Evolutionary conservation across 2,329 filamentous ascomycete species (phyloP).

Genomic region (Graphium sp.): DNA sequence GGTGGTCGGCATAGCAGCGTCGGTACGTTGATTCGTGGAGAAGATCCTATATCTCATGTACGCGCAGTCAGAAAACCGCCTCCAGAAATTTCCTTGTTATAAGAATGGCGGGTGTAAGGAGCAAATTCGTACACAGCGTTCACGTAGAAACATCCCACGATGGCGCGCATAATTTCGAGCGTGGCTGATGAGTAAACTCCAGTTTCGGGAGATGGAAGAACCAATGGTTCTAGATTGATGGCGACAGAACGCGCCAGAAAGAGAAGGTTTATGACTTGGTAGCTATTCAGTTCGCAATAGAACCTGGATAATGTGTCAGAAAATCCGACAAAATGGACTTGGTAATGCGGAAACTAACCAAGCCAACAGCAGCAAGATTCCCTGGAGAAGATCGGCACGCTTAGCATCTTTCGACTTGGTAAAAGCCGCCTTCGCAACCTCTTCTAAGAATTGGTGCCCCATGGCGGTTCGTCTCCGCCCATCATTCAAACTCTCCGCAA

Average conservation of each 20-base stretch:
- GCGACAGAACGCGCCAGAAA: constrained; percentile 29
- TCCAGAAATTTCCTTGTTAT: no score
- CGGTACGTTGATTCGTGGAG: constrained; percentile 26
- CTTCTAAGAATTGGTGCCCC: constrained; percentile 24
- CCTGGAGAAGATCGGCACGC: constrained; percentile 28
- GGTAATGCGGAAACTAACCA: constrained; percentile 17
- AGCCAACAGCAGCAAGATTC: constrained; percentile 23
- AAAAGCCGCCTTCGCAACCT: constrained; percentile 21
- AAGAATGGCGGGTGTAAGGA: background rate
- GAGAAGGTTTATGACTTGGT: constrained; percentile 29
- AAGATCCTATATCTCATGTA: constrained; percentile 12
- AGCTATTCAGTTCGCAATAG: constrained; percentile 28
- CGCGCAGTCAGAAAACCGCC: no score
- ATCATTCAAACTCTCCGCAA: constrained; percentile 22
- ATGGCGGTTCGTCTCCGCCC: constrained; percentile 23
- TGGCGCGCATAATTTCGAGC: constrained; percentile 27
- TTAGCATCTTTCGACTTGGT: constrained; percentile 24
- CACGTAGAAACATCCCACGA: constrained; percentile 30
- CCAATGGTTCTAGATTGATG: constrained; percentile 15
- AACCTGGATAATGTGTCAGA: constrained; percentile 17
- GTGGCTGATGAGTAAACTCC: constrained; percentile 8
- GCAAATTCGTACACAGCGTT: constrained; percentile 23
- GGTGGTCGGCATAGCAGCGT: constrained; percentile 27
- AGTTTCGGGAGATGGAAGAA: constrained; percentile 11
- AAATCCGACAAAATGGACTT: constrained; percentile 3